Evolutionary conservation across 75 land plant species (phyloP), one percentile per base, ranked within the genome.

Genomic region (Sequoiadendron giganteum): DNA sequence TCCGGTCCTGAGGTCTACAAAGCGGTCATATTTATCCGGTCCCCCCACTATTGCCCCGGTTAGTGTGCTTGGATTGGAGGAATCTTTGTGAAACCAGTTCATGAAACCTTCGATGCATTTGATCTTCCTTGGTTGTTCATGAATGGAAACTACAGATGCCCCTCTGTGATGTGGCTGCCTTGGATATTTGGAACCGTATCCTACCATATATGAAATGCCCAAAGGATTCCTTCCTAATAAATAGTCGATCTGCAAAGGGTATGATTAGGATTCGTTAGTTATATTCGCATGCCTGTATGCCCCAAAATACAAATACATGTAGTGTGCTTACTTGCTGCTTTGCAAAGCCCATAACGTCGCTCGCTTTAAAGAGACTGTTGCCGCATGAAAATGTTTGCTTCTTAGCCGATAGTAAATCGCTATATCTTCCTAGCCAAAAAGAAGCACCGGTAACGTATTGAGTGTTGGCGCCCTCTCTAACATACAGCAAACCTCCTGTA

Each of bases 31-130:
- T 75, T 82, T 73, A 87, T 96, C 97, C 0, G 98, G 98, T 0
- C 98, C 98, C 0, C 98, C 98, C 0, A 96, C 90, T 6, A 95
- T 88, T 85, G 98, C 97, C 0, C 98, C 97, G 0, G 93, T 93
- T 47, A 95, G 92, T 87, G 87, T 90, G 80, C 95, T 92, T 5
- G 93, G 92, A 86, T 95, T 95, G 8, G 95, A 93, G 1, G 40
- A 34, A 40, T 87, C 45, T 45, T 87, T 91, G 48, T 86, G 86
- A 88, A 80, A 89, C 96, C 95, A 97, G 28, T 87, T 8, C 10
- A 82, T 88, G 86, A 93, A 97, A 85, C 95, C 97, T 86, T 88
- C 90, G 2, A 80, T 68, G 86, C 99, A 97, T 85, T 87, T 88
- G 0, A 28, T 10, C 25, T 30, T 4, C 38, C 48, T 18, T 1